A percentile compares a stretch with the other conserved stretches of the same genome.
These are phyloP conservation scores for Venturia aucupariae DNA, from an alignment of 2,329 filamentous ascomycete species.

Conservation along the genomic window DNA sequence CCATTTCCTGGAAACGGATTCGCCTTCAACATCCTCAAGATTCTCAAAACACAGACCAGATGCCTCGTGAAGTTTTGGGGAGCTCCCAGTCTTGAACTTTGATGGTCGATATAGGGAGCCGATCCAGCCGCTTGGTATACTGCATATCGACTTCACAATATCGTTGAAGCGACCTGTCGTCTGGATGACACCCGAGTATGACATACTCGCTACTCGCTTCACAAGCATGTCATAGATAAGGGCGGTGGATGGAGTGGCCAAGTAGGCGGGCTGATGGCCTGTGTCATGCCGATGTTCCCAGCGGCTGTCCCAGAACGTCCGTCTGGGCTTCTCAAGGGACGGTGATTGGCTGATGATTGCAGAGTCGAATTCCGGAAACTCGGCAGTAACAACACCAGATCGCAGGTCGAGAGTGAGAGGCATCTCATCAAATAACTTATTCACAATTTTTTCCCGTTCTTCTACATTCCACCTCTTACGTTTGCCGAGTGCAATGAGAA, in stretches of 20 bases:
- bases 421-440: constrained; percentile 18
- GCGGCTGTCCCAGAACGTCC: background rate
- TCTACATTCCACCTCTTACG: background rate
- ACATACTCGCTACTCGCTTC: background rate
- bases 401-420: constrained; percentile 17
- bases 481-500: background rate
- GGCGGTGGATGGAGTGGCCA: no score
- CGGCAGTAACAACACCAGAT: constrained; percentile 19
- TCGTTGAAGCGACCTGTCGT: background rate
- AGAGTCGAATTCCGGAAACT: constrained; percentile 12
- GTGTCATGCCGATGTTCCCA: background rate
- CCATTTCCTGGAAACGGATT: background rate
- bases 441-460: background rate
- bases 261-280: background rate
- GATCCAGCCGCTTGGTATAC: background rate
- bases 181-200: background rate
- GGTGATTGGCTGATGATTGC: constrained; percentile 14
- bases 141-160: background rate
- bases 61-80: background rate
- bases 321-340: background rate
- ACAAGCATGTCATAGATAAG: background rate
- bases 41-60: background rate
- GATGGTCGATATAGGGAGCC: background rate
- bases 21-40: background rate
- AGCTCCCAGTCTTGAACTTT: background rate